Evolutionary conservation across 208 protist genomes (phyloP), one percentile per base, ranked within the genome.

Genomic region (Endotrypanum monterogeii): DNA sequence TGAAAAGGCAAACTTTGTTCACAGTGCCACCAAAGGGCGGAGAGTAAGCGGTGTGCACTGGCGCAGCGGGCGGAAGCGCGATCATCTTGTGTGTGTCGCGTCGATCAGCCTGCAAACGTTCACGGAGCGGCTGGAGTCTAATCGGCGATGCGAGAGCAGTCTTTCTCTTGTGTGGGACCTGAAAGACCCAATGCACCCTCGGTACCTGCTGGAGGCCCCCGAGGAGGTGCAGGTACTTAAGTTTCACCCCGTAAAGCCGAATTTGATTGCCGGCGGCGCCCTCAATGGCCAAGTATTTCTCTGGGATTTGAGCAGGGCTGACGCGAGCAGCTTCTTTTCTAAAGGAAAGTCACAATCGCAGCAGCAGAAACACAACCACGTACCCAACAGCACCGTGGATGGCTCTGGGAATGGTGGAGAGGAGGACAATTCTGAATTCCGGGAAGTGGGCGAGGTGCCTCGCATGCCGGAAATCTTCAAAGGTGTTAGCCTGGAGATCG

Each of bases 261-360:
- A 94, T 68, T 75, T 97, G 28, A 81, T 98, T 23, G 93, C 80
- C 1, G 95, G 95, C 61, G 95, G 93, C 3, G 84, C 87, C 9
- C 89, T 96, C 70, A 98, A 97, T 73, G 95, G 95, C 1, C 95
- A 98, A 77, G 83, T 98, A 2, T 95, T 92, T 48, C 76, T 98
- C 6, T 98, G 95, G 93, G 92, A 98, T 62, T 78, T 98, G 30
- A 91, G 80, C 55, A 69, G 85, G 51, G 88, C 81, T 9, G 79
- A 91, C 12, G 48, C 62, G 7, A 60, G 83, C 52, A 74, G 67
- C 57, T 35, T 77, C 37, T 78, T 67, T 23, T 71, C 82, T 20
- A 80, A 57, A 18, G 67, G 65, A 5, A 71, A 75, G 39, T 30
- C 71, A 32, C 51, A 68, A 51, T 57, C 67, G 46, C 71, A 76